Conservation (phyloP, 2,329 filamentous ascomycete species). For the Aspergillus ochraceus region DNA sequence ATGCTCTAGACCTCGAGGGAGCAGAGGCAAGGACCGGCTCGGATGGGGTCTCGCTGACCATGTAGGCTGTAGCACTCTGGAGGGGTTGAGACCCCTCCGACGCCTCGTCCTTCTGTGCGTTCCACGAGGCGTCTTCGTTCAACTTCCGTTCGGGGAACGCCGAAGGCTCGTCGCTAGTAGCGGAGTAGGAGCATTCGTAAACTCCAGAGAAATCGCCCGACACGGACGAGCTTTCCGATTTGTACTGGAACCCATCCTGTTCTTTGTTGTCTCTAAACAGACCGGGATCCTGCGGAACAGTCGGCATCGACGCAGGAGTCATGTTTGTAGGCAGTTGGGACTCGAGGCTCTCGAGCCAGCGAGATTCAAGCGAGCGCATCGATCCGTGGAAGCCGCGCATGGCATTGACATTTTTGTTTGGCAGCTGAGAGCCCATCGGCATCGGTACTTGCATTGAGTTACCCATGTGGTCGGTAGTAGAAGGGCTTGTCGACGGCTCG, state of each 20-base stretch:
- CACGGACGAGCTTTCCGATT: slow-evolving; percentile 39
- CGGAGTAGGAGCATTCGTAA: slow-evolving; percentile 35
- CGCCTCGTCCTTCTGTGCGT: slow-evolving; percentile 24
- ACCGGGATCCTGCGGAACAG: slow-evolving; percentile 16
- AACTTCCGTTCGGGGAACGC: slow-evolving; percentile 30
- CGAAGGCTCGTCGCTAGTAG: slow-evolving; percentile 31
- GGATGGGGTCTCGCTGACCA: slow-evolving; percentile 35
- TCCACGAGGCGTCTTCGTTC: slow-evolving; percentile 35
- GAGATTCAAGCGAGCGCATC: slow-evolving; percentile 33
- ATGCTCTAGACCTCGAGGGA: slow-evolving; percentile 25
- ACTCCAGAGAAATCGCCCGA: slow-evolving; percentile 35
- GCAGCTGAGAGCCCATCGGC: slow-evolving; percentile 22
- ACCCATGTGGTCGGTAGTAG: slow-evolving; percentile 7
- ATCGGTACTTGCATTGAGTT: slow-evolving; percentile 10
- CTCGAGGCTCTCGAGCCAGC: slow-evolving; percentile 36
- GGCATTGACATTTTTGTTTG: slow-evolving; percentile 19
- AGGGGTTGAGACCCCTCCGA: slow-evolving; percentile 25
- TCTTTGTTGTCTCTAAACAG: slow-evolving; percentile 20
- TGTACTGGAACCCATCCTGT: slow-evolving; percentile 34
- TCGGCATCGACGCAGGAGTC: slow-evolving; percentile 24
- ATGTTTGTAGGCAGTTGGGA: slow-evolving; percentile 32
- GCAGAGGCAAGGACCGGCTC: slow-evolving; percentile 30
- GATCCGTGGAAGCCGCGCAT: slow-evolving; percentile 25
- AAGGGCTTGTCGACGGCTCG: slow-evolving; percentile 18
- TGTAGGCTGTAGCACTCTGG: slow-evolving; percentile 34